Evolutionary conservation across 1,284 basidiomycete genomes (phyloP).

Genomic region (Ustanciosporium gigantosporum): DNA sequence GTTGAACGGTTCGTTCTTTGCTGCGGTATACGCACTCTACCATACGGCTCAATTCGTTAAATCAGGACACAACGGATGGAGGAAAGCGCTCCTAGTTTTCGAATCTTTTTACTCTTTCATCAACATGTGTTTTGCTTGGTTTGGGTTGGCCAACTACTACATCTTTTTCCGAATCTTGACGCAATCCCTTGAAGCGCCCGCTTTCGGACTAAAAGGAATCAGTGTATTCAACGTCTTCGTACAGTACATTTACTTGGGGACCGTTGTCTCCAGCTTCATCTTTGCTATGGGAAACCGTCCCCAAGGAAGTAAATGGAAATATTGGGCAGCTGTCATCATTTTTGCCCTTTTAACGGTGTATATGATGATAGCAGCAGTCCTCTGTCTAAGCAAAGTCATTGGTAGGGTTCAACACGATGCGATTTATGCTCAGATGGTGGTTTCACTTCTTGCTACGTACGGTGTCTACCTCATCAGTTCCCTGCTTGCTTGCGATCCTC

Average conservation of each 20-base stretch:
- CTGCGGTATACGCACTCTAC: constrained; percentile 67
- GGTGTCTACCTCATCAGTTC: constrained; percentile 67
- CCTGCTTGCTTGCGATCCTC: constrained; percentile 83
- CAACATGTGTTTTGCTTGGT: constrained; percentile 90
- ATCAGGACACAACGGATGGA: constrained; percentile 78
- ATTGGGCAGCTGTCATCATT: constrained; percentile 75
- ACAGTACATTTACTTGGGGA: constrained; percentile 81
- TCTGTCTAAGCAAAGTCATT: constrained; percentile 49
- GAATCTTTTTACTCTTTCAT: constrained; percentile 87
- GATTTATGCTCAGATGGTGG: constrained; percentile 74
- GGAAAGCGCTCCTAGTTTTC: constrained; percentile 75
- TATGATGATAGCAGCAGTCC: constrained; percentile 65
- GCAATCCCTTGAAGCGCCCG: constrained; percentile 77
- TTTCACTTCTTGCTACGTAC: constrained; percentile 83
- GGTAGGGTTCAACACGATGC: constrained; percentile 64
- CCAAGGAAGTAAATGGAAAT: constrained; percentile 84
- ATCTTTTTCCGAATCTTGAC: constrained; percentile 94
- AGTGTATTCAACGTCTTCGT: constrained; percentile 76
- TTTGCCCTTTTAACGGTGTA: constrained; percentile 82
- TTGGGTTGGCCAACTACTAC: constrained; percentile 85
- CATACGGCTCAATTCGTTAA: constrained; percentile 82
- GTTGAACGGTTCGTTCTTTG: constrained; percentile 89
- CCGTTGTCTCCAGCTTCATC: constrained; percentile 84
- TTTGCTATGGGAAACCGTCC: constrained; percentile 98
- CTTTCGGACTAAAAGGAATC: constrained; percentile 73